phyloP scores from a whole-genome alignment of 257 asterid genomes.

The Paulownia fortunei region DNA sequence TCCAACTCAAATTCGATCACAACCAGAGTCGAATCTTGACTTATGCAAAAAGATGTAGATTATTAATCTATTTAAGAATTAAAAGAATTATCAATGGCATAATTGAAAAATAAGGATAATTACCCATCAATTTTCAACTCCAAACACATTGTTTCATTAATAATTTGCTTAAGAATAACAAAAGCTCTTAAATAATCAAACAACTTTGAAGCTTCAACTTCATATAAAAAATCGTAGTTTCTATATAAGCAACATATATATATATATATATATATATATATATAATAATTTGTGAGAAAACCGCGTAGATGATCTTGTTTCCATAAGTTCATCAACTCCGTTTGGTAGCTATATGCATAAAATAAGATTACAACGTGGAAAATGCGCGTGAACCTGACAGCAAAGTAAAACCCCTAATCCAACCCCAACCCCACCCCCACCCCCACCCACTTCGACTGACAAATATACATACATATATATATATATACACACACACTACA shows the following conservation, averaged over 20 bases:
- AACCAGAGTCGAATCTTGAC: no score
- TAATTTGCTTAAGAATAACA: background rate
- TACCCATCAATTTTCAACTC: background rate
- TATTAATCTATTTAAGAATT: no score
- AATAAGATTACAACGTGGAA: slow-evolving; percentile 45
- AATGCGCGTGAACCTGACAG: slow-evolving; percentile 45
- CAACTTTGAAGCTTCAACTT: background rate
- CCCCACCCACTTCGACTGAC: no score
- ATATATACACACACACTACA: background rate
- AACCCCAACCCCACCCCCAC: background rate
- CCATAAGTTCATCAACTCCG: background rate
- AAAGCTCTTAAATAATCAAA: background rate
- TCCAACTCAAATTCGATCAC: no score
- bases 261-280: background rate
- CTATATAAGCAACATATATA: background rate
- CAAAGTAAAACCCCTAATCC: background rate
- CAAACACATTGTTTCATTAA: background rate
- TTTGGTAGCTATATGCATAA: background rate
- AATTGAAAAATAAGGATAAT: no score
- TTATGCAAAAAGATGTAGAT: no score
- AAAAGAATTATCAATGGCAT: no score
- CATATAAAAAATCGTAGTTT: background rate
- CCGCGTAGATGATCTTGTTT: slow-evolving; percentile 15
- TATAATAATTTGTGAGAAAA: background rate
- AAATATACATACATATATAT: background rate